Evolutionary conservation across 768 basidiomycete species (phyloP).

Genomic region (Chalciporus sphaerocephalus): DNA sequence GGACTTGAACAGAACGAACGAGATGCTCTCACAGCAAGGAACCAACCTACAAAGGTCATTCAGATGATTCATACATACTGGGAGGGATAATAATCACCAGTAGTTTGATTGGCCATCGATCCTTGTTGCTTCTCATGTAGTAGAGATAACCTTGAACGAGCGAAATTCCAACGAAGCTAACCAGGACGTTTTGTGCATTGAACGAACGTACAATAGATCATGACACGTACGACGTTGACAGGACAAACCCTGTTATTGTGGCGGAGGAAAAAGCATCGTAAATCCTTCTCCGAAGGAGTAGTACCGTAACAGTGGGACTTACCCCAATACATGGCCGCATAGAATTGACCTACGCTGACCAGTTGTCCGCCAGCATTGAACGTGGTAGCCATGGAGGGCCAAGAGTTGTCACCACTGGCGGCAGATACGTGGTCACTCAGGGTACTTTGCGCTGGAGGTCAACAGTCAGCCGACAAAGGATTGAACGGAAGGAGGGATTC

Average conservation of each 20-base stretch:
- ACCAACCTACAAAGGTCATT: slow-evolving; percentile 7
- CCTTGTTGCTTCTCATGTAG: slow-evolving; percentile 12
- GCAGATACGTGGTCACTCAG: neutral
- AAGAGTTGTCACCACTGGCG: neutral
- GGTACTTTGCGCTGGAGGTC: neutral
- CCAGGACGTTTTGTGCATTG: neutral
- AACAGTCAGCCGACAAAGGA: neutral
- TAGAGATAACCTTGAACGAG: slow-evolving; percentile 20
- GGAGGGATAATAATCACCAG: slow-evolving; percentile 6
- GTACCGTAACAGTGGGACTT: too few relatives aligned
- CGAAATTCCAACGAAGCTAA: slow-evolving; percentile 18
- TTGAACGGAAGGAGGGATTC: neutral
- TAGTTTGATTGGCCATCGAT: slow-evolving; percentile 12
- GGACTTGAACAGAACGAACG: neutral
- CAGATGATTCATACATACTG: neutral
- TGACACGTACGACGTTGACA: slow-evolving; percentile 12
- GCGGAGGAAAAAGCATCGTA: neutral
- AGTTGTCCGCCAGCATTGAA: slow-evolving; percentile 1
- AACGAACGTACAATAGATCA: neutral
- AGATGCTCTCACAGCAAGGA: slow-evolving; percentile 12
- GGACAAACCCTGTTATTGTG: slow-evolving; percentile 12
- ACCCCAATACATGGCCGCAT: slow-evolving; percentile 19
- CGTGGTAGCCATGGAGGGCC: slow-evolving; percentile 6
- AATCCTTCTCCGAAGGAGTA: neutral
- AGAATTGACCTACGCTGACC: slow-evolving; percentile 6